These are phyloP conservation scores for Globisporangium heterothallicum DNA, from an alignment of 352 stramenopile species.

Conservation along the genomic window DNA sequence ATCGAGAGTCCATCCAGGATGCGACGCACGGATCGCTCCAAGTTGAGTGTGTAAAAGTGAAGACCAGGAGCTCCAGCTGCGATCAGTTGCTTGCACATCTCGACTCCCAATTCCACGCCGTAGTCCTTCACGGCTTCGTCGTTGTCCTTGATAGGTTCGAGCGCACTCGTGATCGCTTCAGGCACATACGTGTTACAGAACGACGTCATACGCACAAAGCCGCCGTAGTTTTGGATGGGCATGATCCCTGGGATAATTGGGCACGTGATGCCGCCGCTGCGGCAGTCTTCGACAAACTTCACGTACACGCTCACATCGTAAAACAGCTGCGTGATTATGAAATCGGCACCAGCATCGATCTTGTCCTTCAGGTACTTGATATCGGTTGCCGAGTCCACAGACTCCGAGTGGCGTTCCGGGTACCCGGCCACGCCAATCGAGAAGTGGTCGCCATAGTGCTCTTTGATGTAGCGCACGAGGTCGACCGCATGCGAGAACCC, in stretches of 20 bases:
- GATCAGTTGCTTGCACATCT: conserved; percentile 93
- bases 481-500: conserved; percentile 94
- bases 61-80: conserved; percentile 83
- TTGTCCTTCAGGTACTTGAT: conserved; percentile 98
- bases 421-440: conserved; percentile 97
- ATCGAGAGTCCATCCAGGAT: conserved; percentile 84
- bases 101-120: conserved; percentile 92
- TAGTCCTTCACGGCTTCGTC: conserved; percentile 95
- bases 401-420: conserved; percentile 95
- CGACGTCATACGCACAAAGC: conserved; percentile 98
- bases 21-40: conserved; percentile 86
- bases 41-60: conserved; percentile 95
- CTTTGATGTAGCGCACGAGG: conserved; percentile 95
- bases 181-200: conserved; percentile 96
- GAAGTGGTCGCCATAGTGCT: conserved; percentile 94
- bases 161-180: conserved; percentile 59
- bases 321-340: conserved; percentile 99
- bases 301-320: conserved; percentile 96
- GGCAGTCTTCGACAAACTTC: conserved; percentile 91
- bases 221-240: conserved; percentile 97
- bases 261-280: conserved; percentile 87
- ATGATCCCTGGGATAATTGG: conserved; percentile 99
- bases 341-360: conserved; percentile 95
- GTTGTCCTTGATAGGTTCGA: conserved; percentile 95
- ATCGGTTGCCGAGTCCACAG: conserved; percentile 82